phyloP scores from a whole-genome alignment of 306 rosid species.

The Prosopis cineraria region DNA sequence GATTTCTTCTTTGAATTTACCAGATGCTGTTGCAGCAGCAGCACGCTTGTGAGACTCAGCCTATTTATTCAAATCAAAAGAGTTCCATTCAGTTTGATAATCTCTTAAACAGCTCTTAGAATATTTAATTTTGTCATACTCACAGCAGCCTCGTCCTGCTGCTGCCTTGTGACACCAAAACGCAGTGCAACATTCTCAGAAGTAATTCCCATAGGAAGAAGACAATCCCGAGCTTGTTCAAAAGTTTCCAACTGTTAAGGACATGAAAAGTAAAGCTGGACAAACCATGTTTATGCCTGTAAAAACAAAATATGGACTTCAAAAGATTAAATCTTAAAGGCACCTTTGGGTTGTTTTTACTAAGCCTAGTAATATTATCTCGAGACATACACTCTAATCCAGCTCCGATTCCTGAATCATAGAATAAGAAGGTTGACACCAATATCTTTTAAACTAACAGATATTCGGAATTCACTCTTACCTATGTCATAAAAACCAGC shows the following conservation, averaged over 20 bases:
- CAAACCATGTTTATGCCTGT: slow-evolving; percentile 3
- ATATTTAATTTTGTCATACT: slow-evolving; percentile 44
- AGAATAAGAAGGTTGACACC: slow-evolving; percentile 25
- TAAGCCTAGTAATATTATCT: slow-evolving; percentile 38
- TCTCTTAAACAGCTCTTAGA: slow-evolving; percentile 5
- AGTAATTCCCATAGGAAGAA: slow-evolving; percentile 92
- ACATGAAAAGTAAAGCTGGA: slow-evolving; percentile 17
- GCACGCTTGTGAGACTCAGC: slow-evolving; percentile 91
- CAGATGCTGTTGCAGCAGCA: slow-evolving; percentile 75
- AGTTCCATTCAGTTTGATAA: slow-evolving; percentile 2
- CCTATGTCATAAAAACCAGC: slow-evolving; percentile 90
- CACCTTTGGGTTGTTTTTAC: slow-evolving; percentile 67
- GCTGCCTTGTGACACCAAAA: slow-evolving; percentile 78
- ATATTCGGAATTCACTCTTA: slow-evolving; percentile 38
- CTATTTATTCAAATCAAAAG: slow-evolving; percentile 40
- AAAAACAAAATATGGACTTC: slow-evolving; percentile 1
- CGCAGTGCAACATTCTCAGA: slow-evolving; percentile 88
- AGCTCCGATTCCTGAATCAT: slow-evolving; percentile 77
- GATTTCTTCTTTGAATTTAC: slow-evolving; percentile 92
- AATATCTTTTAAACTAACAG: not conserved
- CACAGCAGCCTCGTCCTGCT: slow-evolving; percentile 95
- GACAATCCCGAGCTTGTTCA: slow-evolving; percentile 81
- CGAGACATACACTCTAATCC: slow-evolving; percentile 81
- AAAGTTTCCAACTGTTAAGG: slow-evolving; percentile 53
- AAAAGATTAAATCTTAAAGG: slow-evolving; percentile 1